Evolutionary conservation across 1,139 yeast species (phyloP), one percentile per base, ranked within the genome.

Genomic region (Magnusiomyces tetraspermus): DNA sequence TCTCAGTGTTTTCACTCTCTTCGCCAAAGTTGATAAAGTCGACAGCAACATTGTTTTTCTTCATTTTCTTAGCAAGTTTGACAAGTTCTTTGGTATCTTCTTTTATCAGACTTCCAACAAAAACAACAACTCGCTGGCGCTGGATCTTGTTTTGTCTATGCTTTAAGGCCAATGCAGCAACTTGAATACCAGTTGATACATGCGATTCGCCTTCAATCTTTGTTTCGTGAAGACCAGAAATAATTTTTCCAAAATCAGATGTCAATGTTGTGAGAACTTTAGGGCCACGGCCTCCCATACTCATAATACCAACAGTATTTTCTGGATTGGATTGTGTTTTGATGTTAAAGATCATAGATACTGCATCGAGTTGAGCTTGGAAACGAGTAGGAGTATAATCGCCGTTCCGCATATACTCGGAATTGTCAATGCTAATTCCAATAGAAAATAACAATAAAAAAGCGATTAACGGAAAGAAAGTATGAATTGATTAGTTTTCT

Each of bases 141-240:
- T 90, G 97, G 10, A 85, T 84, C 69, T 87, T 88, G 72, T 92
- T 89, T 68, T 89, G 96, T 66, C 98, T 88, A 71, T 92, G 97
- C 67, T 89, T 92, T 64, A 92, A 79, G 13, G 97, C 97, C 64
- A 94, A 77, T 62, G 95, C 95, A n/a, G 97, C 98, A 58, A 92
- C 96, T 71, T 90, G 96, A 60, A 92, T 81, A 17, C 96, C 95
- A 49, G 90, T 85, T 37, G 85, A 75, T 56, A 94, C 75, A 64
- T 89, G 88, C 11, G 76, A 66, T 49, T 75, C 70, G 1, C 97
- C 97, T 26, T 75, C 74, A 53, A 94, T 82, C 61, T 79, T 79
- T 26, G 94, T 83, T 50, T 85, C 89, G 63, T 89, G 96, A 46
- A 88, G 76, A 6, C 96, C 97, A n/a, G 89, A 76, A 59, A 90